Evolutionary conservation across 75 land plant species (phyloP), one percentile per base, ranked within the genome.

Genomic region (Chamaecyparis obtusa): DNA sequence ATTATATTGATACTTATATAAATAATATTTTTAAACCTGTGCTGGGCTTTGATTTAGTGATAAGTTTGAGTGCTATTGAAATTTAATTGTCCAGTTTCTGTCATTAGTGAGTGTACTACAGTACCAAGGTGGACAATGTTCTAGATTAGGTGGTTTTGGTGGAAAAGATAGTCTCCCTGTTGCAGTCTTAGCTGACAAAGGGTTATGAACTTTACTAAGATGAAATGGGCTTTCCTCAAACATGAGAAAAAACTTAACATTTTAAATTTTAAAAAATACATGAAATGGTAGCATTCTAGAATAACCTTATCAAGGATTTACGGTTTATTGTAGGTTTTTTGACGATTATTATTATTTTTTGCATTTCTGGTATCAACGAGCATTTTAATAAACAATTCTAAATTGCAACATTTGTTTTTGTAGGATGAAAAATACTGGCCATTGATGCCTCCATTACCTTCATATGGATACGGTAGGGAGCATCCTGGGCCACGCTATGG

Each of bases 401-500:
- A 81, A 46, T 81, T 81, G 32, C 33, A 78, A 78, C 39, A 81
- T 81, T 7, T 81, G 19, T 56, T 83, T 54, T 87, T 10, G 72
- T 89, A 96, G 99, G 93, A 95, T 91, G 96, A 94, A 87, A 91
- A 92, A 77, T 85, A 87, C n/a, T 98, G 99, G 99, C 93, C 95
- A 57, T 83, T 98, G 64, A 90, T 98, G 95, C 98, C 97, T 55
- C 91, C 99, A 56, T 89, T 98, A 90, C 98, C 98, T 85, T 98
- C 99, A 55, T 98, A 98, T 90, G 99, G 99, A 30, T 91, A 90
- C 74, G 99, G 99, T n/a, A 91, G 99, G 79, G 99, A 98, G 93
- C 94, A 92, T 89, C 92, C 88, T 46, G 99, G 99, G n/a, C 97
- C 99, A 51, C 94, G 99, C 43, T 98, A 95, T 87, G 97, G 99